Conservation (phyloP, 108 stramenopile species). For the Discostella pseudostelligera region DNA sequence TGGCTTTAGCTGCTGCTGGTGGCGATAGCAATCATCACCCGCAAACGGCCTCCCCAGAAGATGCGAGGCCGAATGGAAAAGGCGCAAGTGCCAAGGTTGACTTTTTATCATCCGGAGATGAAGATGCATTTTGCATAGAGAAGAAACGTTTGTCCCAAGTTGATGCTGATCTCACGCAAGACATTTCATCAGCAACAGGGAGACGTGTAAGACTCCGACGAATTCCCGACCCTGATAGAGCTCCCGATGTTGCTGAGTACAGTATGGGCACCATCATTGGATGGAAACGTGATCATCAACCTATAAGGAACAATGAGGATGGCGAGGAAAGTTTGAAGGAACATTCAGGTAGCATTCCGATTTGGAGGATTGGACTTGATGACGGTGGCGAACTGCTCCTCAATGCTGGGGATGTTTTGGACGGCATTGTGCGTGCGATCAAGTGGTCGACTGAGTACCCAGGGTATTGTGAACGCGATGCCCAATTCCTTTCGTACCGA, state of each 20-base stretch:
- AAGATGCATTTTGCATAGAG: constrained; percentile 27
- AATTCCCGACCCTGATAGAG: constrained; percentile 58
- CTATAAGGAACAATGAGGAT: constrained; percentile 23
- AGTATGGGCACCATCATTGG: constrained; percentile 61
- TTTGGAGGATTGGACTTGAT: constrained; percentile 57
- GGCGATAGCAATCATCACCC: constrained; percentile 12
- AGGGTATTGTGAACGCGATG: constrained; percentile 75
- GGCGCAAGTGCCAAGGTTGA: constrained; percentile 6
- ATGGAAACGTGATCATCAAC: constrained; percentile 53
- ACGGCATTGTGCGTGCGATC: constrained; percentile 59
- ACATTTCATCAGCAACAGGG: constrained; percentile 65
- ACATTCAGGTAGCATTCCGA: constrained; percentile 31
- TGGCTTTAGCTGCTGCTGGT: constrained; percentile 32
- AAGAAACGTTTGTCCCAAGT: constrained; percentile 21
- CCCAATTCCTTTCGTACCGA: constrained; percentile 68
- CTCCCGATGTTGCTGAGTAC: constrained; percentile 64
- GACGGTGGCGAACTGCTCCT: constrained; percentile 58
- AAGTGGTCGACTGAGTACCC: constrained; percentile 55
- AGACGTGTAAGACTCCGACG: constrained; percentile 61
- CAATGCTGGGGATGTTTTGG: constrained; percentile 49
- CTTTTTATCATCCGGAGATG: constrained; percentile 33
- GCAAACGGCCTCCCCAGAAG: constrained; percentile 24
- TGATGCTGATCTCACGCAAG: constrained; percentile 26
- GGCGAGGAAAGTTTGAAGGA: constrained; percentile 32
- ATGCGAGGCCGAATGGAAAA: constrained; percentile 28